These are phyloP conservation scores for Wallacemonas rigidus DNA, from an alignment of 208 protist genomes.

Conservation along the genomic window DNA sequence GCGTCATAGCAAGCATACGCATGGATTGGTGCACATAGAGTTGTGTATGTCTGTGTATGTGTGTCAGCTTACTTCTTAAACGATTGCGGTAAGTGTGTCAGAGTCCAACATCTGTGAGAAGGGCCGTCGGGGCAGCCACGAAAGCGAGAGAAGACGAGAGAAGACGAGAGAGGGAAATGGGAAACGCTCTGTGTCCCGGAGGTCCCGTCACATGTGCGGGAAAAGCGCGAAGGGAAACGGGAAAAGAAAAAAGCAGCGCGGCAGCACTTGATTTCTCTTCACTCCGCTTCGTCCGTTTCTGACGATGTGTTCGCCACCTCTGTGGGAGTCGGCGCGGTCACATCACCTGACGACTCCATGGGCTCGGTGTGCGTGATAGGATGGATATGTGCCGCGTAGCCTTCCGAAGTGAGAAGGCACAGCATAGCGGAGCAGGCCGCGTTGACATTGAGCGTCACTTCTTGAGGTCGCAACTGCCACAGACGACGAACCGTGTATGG, in stretches of 20 bases:
- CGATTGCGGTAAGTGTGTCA: not conserved
- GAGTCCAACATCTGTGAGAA: not conserved
- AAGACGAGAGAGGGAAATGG: too few species aligned
- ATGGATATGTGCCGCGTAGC: not conserved
- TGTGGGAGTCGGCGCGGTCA: not conserved
- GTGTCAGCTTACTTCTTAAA: not conserved
- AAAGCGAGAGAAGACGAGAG: too few species aligned
- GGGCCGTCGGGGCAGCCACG: too few species aligned
- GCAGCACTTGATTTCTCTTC: too few species aligned
- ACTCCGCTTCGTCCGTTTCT: not conserved
- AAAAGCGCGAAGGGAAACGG: too few species aligned
- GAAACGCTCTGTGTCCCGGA: too few species aligned
- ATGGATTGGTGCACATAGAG: too few species aligned
- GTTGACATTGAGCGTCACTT: constrained; percentile 85
- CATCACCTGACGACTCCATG: too few species aligned
- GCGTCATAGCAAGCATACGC: too few species aligned
- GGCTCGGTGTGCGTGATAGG: not conserved
- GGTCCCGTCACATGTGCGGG: too few species aligned
- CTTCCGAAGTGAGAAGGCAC: constrained; percentile 8
- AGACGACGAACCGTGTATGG: constrained; percentile 25
- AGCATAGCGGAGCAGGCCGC: constrained; percentile 72
- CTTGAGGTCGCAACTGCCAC: constrained; percentile 33
- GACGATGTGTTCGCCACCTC: not conserved
- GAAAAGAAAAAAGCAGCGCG: not conserved
- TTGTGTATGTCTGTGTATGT: constrained; percentile 5